Percentiles rank a stretch among this genome's conserved stretches.
These are phyloP conservation scores for Austroboletus niveus DNA, from an alignment of 1,284 basidiomycete species.

Conservation along the genomic window DNA sequence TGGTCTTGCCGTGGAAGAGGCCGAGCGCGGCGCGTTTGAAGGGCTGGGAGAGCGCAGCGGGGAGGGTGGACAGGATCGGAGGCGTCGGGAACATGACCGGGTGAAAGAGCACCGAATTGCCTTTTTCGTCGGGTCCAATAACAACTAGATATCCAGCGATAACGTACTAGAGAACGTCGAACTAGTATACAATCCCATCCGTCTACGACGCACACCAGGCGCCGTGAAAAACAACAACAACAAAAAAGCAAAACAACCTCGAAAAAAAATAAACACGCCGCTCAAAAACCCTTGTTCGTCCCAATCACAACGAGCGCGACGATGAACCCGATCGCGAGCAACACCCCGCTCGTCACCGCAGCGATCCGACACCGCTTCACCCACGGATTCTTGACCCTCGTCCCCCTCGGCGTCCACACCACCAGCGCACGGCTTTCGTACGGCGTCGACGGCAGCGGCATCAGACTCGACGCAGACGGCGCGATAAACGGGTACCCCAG, in stretches of 20 bases:
- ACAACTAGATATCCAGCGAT: too few species aligned
- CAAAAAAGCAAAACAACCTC: too few species aligned
- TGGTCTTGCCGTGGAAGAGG: slow-evolving; percentile 78
- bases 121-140: slow-evolving; percentile 1
- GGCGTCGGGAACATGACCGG: slow-evolving; percentile 24
- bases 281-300: background rate
- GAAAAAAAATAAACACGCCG: too few species aligned
- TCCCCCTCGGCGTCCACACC: background rate
- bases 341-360: slow-evolving; percentile 40
- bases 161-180: too few species aligned
- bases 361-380: slow-evolving; percentile 46
- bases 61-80: slow-evolving; percentile 23
- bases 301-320: slow-evolving; percentile 38
- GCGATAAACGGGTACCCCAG: slow-evolving; percentile 34
- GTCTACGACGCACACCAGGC: too few species aligned
- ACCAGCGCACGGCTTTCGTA: slow-evolving; percentile 15
- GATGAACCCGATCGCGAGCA: slow-evolving; percentile 38
- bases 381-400: slow-evolving; percentile 36
- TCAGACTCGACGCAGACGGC: slow-evolving; percentile 29
- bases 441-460: slow-evolving; percentile 18
- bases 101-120: background rate
- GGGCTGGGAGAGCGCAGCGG: slow-evolving; percentile 48
- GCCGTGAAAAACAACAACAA: too few species aligned
- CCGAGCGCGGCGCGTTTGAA: slow-evolving; percentile 77
- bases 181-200: too few species aligned